Percentiles rank a stretch among this genome's conserved stretches.
These are phyloP conservation scores for Protomyces inouyei DNA, from an alignment of 1,139 yeast genomes.

Conservation along the genomic window DNA sequence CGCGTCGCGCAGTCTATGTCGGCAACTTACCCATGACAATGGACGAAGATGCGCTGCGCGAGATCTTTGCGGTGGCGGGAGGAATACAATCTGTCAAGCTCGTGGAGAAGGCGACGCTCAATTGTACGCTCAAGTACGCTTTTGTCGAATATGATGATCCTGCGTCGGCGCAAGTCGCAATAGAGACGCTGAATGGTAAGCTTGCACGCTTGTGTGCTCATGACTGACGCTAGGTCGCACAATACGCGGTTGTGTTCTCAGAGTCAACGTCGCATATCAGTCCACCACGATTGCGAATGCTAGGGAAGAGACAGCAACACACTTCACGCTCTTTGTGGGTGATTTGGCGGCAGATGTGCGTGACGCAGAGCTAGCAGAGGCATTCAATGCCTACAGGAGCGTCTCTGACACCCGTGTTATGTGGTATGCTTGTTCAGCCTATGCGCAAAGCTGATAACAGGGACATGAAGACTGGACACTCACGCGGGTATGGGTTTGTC, in stretches of 20 bases:
- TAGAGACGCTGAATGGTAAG: slow-evolving; percentile 58
- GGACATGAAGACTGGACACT: slow-evolving; percentile 87
- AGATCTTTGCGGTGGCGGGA: slow-evolving; percentile 60
- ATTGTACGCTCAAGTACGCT: slow-evolving; percentile 69
- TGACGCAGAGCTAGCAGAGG: slow-evolving; percentile 60
- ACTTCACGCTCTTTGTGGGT: slow-evolving; percentile 77
- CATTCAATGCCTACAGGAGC: slow-evolving; percentile 59
- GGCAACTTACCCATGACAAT: slow-evolving; percentile 67
- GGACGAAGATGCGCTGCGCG: slow-evolving; percentile 57
- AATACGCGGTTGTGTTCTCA: slow-evolving; percentile 39
- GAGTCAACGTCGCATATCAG: slow-evolving; percentile 81
- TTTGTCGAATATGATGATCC: slow-evolving; percentile 68
- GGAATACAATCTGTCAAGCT: slow-evolving; percentile 51
- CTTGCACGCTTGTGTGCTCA: slow-evolving; percentile 35
- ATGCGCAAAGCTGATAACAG: background rate
- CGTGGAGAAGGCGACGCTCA: slow-evolving; percentile 13
- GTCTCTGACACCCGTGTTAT: slow-evolving; percentile 83
- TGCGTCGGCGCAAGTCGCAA: slow-evolving; percentile 58
- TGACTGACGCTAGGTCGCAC: slow-evolving; percentile 5
- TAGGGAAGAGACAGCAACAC: slow-evolving; percentile 37
- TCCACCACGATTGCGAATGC: slow-evolving; percentile 44
- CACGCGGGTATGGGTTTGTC: slow-evolving; percentile 91
- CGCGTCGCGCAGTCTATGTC: slow-evolving; percentile 56
- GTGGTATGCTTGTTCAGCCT: slow-evolving; percentile 49
- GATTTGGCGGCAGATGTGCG: slow-evolving; percentile 78